Conservation (phyloP, 2,329 filamentous ascomycete species). For the Diaporthe capsici region DNA sequence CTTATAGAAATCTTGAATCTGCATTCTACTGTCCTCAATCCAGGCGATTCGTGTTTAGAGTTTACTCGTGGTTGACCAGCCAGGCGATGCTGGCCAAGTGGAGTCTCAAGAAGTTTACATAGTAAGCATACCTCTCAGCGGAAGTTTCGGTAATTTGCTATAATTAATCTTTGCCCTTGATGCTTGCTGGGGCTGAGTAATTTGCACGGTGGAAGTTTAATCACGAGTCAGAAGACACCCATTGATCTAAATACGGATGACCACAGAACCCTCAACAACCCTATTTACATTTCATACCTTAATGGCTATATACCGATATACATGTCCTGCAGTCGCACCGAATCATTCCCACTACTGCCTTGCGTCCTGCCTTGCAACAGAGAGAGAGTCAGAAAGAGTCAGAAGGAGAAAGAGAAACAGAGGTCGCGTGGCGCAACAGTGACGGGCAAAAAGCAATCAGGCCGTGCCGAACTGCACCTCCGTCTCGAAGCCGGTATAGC, state of each 20-base stretch:
- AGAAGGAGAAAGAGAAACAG: neutral
- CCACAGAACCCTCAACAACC: neutral
- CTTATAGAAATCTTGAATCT: neutral
- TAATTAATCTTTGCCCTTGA: neutral
- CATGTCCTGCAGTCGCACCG: neutral
- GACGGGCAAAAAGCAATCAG: neutral
- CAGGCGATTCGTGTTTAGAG: slow-evolving; percentile 4
- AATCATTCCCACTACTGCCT: neutral
- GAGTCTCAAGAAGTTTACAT: neutral
- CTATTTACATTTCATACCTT: neutral
- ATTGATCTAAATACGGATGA: neutral
- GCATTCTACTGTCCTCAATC: neutral
- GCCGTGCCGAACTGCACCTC: slow-evolving; percentile 1
- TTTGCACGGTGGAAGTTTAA: neutral
- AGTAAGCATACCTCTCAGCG: neutral
- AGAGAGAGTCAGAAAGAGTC: neutral
- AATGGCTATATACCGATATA: neutral
- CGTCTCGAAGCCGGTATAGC: slow-evolving; percentile 3
- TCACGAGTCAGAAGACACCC: neutral
- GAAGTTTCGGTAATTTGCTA: slow-evolving; percentile 10
- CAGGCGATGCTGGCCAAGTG: neutral
- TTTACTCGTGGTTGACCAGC: neutral
- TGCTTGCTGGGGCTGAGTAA: slow-evolving; percentile 21
- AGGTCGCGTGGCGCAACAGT: neutral
- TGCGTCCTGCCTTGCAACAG: too few relatives aligned